Evolutionary conservation across 1,284 basidiomycete species (phyloP).

Genomic region (Ustilago hordei): DNA sequence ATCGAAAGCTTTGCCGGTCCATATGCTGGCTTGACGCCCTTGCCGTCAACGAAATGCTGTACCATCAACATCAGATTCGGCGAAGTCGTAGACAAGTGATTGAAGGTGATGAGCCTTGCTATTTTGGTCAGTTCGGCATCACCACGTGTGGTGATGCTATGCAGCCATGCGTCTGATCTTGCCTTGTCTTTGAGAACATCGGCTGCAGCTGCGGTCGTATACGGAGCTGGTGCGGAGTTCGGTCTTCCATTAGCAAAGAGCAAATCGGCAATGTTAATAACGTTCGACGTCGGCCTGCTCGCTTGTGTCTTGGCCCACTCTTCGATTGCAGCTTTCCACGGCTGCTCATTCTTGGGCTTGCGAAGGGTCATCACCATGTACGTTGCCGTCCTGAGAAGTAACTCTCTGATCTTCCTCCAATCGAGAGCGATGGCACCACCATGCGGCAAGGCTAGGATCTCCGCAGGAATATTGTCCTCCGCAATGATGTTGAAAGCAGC

Average conservation of each 20-base stretch:
- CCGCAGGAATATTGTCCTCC: slow-evolving; percentile 31
- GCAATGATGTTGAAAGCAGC: slow-evolving; percentile 38
- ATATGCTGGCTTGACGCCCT: slow-evolving; percentile 12
- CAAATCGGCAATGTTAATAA: slow-evolving; percentile 30
- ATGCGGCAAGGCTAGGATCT: slow-evolving; percentile 40
- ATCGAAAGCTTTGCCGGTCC: slow-evolving; percentile 30
- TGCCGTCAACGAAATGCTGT: slow-evolving; percentile 30
- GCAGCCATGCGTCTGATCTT: slow-evolving; percentile 20
- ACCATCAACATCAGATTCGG: slow-evolving; percentile 27
- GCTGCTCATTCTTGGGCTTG: slow-evolving; percentile 28
- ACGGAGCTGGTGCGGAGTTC: slow-evolving; percentile 10
- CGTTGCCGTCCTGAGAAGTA: slow-evolving; percentile 33
- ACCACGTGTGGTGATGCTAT: slow-evolving; percentile 8
- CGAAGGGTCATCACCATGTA: slow-evolving; percentile 44
- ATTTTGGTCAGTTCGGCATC: slow-evolving; percentile 35
- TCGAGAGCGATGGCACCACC: slow-evolving; percentile 44
- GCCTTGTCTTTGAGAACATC: slow-evolving; percentile 10
- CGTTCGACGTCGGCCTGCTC: slow-evolving; percentile 9
- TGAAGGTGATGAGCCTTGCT: slow-evolving; percentile 23
- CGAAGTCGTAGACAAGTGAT: slow-evolving; percentile 26
- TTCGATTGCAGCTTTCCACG: slow-evolving; percentile 31
- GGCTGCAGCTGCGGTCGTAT: slow-evolving; percentile 11
- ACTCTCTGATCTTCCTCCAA: slow-evolving; percentile 32
- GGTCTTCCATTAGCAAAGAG: slow-evolving; percentile 3
- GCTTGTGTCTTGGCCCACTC: slow-evolving; percentile 19